These are phyloP conservation scores for Tricholomella constricta DNA, from an alignment of 768 basidiomycete species.

Conservation along the genomic window DNA sequence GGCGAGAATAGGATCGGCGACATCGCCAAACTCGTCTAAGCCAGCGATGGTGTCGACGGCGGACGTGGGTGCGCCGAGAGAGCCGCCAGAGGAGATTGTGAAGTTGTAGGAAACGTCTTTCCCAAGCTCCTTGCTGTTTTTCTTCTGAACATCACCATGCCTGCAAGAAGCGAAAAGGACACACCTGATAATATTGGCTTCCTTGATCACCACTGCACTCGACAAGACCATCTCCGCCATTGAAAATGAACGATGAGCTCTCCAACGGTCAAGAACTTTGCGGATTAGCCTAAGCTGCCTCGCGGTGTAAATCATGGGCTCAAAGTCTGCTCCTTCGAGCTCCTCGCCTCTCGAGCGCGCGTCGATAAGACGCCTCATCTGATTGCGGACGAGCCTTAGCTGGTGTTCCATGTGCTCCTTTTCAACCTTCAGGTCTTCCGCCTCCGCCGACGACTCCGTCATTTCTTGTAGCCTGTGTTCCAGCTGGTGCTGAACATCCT, in stretches of 20 bases:
- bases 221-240: slow-evolving; percentile 91
- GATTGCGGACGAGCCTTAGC: slow-evolving; percentile 72
- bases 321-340: slow-evolving; percentile 60
- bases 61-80: slow-evolving; percentile 77
- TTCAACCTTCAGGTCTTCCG: slow-evolving; percentile 85
- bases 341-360: slow-evolving; percentile 82
- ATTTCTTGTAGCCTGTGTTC: slow-evolving; percentile 73
- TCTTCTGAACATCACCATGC: background rate
- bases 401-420: slow-evolving; percentile 94
- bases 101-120: slow-evolving; percentile 94
- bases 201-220: slow-evolving; percentile 85
- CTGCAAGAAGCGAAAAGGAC: slow-evolving; percentile 4
- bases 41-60: slow-evolving; percentile 85
- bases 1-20: slow-evolving; percentile 78
- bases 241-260: slow-evolving; percentile 78
- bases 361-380: slow-evolving; percentile 81
- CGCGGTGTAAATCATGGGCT: slow-evolving; percentile 82
- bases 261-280: slow-evolving; percentile 85
- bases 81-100: slow-evolving; percentile 81
- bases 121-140: slow-evolving; percentile 74
- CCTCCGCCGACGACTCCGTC: slow-evolving; percentile 54
- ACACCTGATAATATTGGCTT: slow-evolving; percentile 92
- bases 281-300: slow-evolving; percentile 80
- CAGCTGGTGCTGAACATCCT: slow-evolving; percentile 73
- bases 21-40: slow-evolving; percentile 90